Evolutionary conservation across 345 rosid genomes (phyloP), one percentile per base, ranked within the genome.

Genomic region (Syzygium jambos): DNA sequence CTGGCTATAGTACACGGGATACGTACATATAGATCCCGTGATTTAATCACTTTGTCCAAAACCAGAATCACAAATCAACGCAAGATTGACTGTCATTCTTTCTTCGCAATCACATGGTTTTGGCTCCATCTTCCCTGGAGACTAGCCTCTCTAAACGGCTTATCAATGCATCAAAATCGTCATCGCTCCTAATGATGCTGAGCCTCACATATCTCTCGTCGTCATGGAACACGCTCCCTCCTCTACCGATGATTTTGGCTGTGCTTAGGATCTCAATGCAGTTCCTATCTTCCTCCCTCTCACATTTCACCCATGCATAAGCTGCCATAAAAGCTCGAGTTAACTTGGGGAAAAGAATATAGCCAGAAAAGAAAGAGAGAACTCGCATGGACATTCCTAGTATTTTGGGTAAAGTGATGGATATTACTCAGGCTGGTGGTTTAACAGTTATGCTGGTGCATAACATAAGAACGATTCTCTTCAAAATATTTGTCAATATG

Each of bases 221-320:
- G 3, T 92, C 92, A 30, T 88, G 89, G 87, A 93, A 95, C 9
- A 8, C 0, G 5, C 68, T 80, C 1, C 98, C 99, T 22, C 14
- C 27, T 17, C 97, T 93, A 10, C 94, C 91, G 4, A 52, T 87
- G 87, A 96, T 95, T 11, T 92, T 93, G 2, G 91, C 96, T 12
- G 87, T 92, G 80, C 21, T 88, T 19, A 96, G 92, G 11, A 91
- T 92, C 73, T 87, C 92, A 82, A 85, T 63, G 68, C 98, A 95
- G 86, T 92, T 88, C 85, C 22, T 87, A 12, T 94, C 95, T 87
- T 92, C 92, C 89, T 87, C 87, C 86, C 89, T 89, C 88, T 93
- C 95, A 85, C 98, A 96, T 88, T 89, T 95, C 88, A 95, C 8
- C 97, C 97, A 95, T 11, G 93, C 97, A 86, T 93, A 96, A 88